Base-by-base conservation (phyloP, 768 basidiomycete genomes). In the Boletus tylopilopsis region DNA sequence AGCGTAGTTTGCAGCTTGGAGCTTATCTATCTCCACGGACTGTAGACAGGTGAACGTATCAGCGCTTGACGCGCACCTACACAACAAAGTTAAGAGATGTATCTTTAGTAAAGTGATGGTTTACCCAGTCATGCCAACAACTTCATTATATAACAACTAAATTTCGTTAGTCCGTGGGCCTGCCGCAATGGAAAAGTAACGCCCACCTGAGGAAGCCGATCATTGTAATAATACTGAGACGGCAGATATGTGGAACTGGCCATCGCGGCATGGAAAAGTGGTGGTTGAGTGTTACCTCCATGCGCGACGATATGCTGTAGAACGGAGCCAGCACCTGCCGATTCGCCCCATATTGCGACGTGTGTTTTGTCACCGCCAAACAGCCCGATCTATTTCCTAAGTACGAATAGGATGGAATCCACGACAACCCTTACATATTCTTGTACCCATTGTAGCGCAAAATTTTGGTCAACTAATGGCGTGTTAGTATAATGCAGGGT, bases 31-130 rank as follows among this genome's bases (percentile, higher is more conserved):
- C 11, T 73, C 64, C 5, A 61, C 59, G 6, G 57, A 45, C 22
- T 76, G 73, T 13, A 79, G 63, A 49, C 78, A 79, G 0, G 55
- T 51, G 5, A 78, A 58, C 2, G 70, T 68, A 40, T 77, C 65
- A 5, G 46, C 22, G 2, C 66, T 59, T 5, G 61, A 55, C 4
- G 64, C 27, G 45, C 76, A 79, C n/a, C 76, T 58, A 8, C 19
- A 32, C 48, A 29, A 45, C 7, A 12, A 56, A 61, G 8, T 51
- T 36, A 10, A 55, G 33, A 11, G 9, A n/a, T 4, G 34, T 13
- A 2, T 1, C 1, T 57, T 37, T 7, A 1, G 22, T 32, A 40
- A 22, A 13, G 30, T 19, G n/a, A 35, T 10, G 23, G 47, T n/a
- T 37, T 36, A 65, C 64, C 56, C 51, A 0, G 61, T 50, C 29